phyloP scores from a whole-genome alignment of 495 filamentous ascomycete species.

The Penicillium paradoxum region DNA sequence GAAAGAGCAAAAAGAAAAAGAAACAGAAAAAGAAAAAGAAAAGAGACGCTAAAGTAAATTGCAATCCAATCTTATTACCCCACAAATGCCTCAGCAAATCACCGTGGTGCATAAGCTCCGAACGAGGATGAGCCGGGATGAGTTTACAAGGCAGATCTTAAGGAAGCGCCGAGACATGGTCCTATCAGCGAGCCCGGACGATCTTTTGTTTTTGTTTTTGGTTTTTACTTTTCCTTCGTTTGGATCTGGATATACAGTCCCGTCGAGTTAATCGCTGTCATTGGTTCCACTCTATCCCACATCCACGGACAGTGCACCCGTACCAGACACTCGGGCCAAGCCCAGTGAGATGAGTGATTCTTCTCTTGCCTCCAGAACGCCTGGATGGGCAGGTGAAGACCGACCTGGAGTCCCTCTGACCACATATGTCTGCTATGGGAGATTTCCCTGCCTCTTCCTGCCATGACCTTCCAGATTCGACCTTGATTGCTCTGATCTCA shows the following conservation, averaged over 20 bases:
- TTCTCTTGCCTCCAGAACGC: neutral
- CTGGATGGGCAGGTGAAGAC: neutral
- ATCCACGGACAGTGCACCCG: constrained; percentile 18
- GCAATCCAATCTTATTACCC: neutral
- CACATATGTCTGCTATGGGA: too few relatives aligned
- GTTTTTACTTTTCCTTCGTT: neutral
- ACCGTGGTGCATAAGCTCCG: neutral
- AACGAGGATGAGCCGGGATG: neutral
- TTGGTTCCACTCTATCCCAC: constrained; percentile 16
- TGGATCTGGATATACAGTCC: neutral
- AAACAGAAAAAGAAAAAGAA: neutral
- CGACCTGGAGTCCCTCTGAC: neutral
- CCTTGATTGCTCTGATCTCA: too few relatives aligned
- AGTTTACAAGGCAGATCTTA: neutral
- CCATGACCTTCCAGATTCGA: too few relatives aligned
- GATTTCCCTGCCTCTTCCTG: too few relatives aligned
- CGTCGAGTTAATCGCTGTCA: constrained; percentile 4
- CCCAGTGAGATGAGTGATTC: neutral
- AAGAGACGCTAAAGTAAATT: neutral
- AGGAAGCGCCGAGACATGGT: neutral
- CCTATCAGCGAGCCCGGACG: neutral
- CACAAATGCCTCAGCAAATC: neutral
- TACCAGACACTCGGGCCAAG: constrained; percentile 24
- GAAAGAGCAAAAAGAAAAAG: neutral
- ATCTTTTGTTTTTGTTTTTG: neutral